Evolutionary conservation across 2,329 filamentous ascomycete genomes (phyloP).

Genomic region (Scedosporium aurantiacum): DNA sequence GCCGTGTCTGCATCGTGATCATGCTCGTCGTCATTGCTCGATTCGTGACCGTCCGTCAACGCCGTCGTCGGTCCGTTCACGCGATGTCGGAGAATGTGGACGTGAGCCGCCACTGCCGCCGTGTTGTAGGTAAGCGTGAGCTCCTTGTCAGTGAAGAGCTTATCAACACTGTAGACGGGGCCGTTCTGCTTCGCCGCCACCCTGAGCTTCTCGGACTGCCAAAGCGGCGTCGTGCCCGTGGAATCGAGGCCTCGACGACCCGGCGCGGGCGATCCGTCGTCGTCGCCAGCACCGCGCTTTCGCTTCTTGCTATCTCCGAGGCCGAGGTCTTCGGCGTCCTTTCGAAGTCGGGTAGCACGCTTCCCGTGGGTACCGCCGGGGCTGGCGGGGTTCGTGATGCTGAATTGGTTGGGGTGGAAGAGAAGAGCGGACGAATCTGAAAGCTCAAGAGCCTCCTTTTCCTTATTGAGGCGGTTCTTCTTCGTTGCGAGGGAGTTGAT

Average conservation of each 20-base stretch:
- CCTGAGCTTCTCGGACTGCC: conserved; percentile 49
- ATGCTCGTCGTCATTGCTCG: conserved; percentile 38
- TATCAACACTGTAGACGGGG: conserved; percentile 54
- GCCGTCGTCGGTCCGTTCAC: conserved; percentile 31
- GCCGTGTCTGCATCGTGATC: conserved; percentile 32
- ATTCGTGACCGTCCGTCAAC: conserved; percentile 42
- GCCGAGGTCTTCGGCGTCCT: conserved; percentile 47
- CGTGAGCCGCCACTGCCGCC: conserved; percentile 50
- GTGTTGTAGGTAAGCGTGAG: conserved; percentile 54
- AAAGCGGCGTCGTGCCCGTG: conserved; percentile 47
- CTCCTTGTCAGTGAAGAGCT: conserved; percentile 61
- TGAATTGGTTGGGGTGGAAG: conserved; percentile 58
- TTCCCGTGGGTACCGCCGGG: conserved; percentile 53
- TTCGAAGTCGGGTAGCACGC: conserved; percentile 49
- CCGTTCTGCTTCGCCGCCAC: conserved; percentile 44
- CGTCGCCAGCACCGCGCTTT: conserved; percentile 48
- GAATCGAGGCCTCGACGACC: conserved; percentile 44
- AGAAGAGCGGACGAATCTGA: conserved; percentile 54
- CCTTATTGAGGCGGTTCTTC: conserved; percentile 51
- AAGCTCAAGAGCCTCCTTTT: conserved; percentile 59
- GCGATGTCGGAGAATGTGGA: conserved; percentile 48
- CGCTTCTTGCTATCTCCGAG: conserved; percentile 48
- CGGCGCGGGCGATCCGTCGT: conserved; percentile 52
- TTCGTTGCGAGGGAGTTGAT: conserved; percentile 55
- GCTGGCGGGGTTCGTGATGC: conserved; percentile 52